Percentiles rank a stretch among this genome's conserved stretches.
Conservation (phyloP, 2,329 filamentous ascomycete species). For the Hymenoscyphus fructigenus region DNA sequence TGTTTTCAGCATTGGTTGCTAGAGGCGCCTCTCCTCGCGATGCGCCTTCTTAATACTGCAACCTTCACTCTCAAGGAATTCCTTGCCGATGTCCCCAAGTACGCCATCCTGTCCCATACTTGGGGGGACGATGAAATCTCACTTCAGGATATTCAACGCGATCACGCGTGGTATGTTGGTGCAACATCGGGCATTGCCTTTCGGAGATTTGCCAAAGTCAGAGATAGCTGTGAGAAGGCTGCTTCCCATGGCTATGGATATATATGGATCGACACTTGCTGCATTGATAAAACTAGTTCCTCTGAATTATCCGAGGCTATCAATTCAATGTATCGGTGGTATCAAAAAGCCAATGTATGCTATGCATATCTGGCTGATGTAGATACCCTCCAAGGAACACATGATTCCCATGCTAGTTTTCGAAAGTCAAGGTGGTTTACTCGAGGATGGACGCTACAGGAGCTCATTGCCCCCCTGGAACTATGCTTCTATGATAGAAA, state of each 20-base stretch:
- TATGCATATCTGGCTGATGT: constrained; percentile 4
- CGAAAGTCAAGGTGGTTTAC: not conserved
- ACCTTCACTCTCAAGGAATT: no score
- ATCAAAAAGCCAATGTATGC: not conserved
- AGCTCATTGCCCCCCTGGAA: not conserved
- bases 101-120: no score
- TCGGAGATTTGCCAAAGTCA: not conserved
- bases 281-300: not conserved
- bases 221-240: not conserved
- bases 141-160: no score
- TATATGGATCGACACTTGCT: constrained; percentile 1
- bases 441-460: not conserved
- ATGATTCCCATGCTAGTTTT: not conserved
- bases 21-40: no score
- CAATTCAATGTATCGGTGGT: not conserved
- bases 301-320: not conserved
- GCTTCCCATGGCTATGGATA: not conserved
- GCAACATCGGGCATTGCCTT: no score
- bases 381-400: not conserved
- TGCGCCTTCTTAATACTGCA: no score
- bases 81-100: no score
- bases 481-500: not conserved
- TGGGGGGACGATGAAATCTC: no score
- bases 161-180: no score
- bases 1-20: no score